These are phyloP conservation scores for Neurospora sp. DNA, from an alignment of 495 filamentous ascomycete genomes.

Conservation along the genomic window DNA sequence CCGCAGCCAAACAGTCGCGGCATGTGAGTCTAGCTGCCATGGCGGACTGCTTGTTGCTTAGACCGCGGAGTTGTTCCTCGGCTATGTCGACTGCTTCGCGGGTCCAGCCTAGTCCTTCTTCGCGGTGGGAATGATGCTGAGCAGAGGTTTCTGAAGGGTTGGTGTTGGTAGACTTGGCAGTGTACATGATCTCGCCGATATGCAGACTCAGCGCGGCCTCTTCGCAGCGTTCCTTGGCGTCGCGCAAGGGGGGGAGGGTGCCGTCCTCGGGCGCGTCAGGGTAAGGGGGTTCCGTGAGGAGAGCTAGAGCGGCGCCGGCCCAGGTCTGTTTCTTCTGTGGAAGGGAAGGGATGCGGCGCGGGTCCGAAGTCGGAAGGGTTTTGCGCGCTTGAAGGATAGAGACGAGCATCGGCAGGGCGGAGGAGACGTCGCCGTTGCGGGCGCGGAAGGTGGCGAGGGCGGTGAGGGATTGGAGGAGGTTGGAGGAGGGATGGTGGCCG, in stretches of 20 bases:
- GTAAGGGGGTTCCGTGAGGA: conserved; percentile 47
- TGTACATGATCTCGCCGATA: conserved; percentile 87
- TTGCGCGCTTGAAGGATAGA: conserved; percentile 68
- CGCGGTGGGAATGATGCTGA: conserved; percentile 21
- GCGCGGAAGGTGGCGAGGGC: conserved; percentile 71
- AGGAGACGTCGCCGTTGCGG: conserved; percentile 45
- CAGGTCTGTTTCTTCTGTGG: background rate
- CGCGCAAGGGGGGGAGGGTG: conserved; percentile 50
- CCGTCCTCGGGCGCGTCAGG: conserved; percentile 58
- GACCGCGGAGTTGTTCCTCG: conserved; percentile 40
- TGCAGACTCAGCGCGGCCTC: conserved; percentile 80
- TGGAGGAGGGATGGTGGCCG: conserved; percentile 45
- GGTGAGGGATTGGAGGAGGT: conserved; percentile 64
- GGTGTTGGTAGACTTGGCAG: background rate
- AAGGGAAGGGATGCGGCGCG: conserved; percentile 1
- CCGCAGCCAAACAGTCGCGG: conserved; percentile 59
- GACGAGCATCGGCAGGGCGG: conserved; percentile 75
- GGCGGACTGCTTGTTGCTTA: conserved; percentile 4
- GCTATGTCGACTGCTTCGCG: conserved; percentile 65
- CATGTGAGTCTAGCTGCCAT: conserved; percentile 43
- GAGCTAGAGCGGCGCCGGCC: conserved; percentile 3
- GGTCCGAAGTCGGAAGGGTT: conserved; percentile 21
- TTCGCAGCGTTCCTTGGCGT: conserved; percentile 56
- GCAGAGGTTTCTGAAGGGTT: conserved; percentile 22
- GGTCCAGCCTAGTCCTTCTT: conserved; percentile 74